Conservation (phyloP, 768 basidiomycete species). For the Kwoniella bestiolae region DNA sequence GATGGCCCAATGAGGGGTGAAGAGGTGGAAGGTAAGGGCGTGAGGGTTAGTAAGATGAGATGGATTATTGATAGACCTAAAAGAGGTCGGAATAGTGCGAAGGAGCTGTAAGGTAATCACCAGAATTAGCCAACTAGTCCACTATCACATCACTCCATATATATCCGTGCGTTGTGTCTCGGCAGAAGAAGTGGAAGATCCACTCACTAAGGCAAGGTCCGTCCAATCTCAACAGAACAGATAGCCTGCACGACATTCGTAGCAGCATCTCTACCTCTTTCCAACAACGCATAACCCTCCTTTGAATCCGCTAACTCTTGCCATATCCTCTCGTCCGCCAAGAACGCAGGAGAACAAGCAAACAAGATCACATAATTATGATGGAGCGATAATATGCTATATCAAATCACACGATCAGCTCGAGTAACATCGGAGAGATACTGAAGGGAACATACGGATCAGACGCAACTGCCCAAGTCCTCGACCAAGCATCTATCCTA, state of each 20-base stretch:
- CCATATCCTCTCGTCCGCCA: slow-evolving; percentile 43
- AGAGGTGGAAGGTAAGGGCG: slow-evolving; percentile 42
- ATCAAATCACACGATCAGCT: background rate
- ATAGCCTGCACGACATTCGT: slow-evolving; percentile 52
- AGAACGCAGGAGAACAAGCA: slow-evolving; percentile 45
- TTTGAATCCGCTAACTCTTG: slow-evolving; percentile 38
- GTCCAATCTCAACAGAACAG: slow-evolving; percentile 53
- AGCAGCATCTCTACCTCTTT: slow-evolving; percentile 52
- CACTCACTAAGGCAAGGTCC: slow-evolving; percentile 52
- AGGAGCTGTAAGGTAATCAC: slow-evolving; percentile 46
- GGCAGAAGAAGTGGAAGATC: background rate
- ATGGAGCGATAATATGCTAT: slow-evolving; percentile 49
- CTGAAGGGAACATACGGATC: slow-evolving; percentile 47
- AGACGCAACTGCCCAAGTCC: slow-evolving; percentile 31
- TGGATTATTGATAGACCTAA: slow-evolving; percentile 46
- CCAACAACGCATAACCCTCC: slow-evolving; percentile 49
- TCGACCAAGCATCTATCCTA: slow-evolving; percentile 42
- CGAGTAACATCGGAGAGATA: background rate
- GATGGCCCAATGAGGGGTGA: slow-evolving; percentile 17
- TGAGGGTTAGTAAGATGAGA: slow-evolving; percentile 36
- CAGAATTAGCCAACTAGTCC: too few species aligned
- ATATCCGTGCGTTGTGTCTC: too few species aligned
- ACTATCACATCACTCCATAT: too few species aligned
- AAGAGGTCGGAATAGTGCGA: slow-evolving; percentile 50
- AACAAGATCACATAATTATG: slow-evolving; percentile 52